These are phyloP conservation scores for Melastoma candidum DNA, from an alignment of 441 rosid genomes.

Conservation along the genomic window DNA sequence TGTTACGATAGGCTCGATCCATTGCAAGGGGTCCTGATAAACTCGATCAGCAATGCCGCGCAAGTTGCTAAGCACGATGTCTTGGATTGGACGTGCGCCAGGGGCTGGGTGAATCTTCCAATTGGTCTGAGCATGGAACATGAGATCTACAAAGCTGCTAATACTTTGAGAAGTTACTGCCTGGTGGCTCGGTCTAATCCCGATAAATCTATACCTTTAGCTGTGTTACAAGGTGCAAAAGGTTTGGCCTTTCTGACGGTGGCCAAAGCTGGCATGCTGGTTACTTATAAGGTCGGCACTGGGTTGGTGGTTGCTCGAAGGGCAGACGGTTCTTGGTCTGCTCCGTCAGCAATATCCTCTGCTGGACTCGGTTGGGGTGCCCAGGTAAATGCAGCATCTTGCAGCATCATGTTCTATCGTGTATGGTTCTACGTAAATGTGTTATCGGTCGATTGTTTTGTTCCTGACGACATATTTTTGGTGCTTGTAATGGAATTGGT, in stretches of 20 bases:
- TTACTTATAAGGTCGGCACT: constrained; percentile 84
- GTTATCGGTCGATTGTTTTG: not conserved
- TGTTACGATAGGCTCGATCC: constrained; percentile 98
- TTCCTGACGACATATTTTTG: not conserved
- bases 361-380: constrained; percentile 98
- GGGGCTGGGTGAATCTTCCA: constrained; percentile 97
- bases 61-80: constrained; percentile 96
- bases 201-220: constrained; percentile 73
- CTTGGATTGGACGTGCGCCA: constrained; percentile 79
- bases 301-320: constrained; percentile 83
- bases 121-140: constrained; percentile 91
- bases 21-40: constrained; percentile 65
- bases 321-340: constrained; percentile 94
- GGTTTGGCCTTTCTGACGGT: constrained; percentile 91
- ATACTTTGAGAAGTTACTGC: constrained; percentile 62
- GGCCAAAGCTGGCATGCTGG: constrained; percentile 81
- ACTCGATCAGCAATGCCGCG: constrained; percentile 76
- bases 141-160: constrained; percentile 89
- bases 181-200: constrained; percentile 84
- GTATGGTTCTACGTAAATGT: not conserved
- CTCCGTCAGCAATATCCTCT: constrained; percentile 83
- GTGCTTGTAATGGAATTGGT: constrained; percentile 1
- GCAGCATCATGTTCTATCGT: constrained; percentile 1
- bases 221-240: constrained; percentile 68
- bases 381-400: constrained; percentile 41